Base-by-base conservation (phyloP, 1,284 basidiomycete species). In the Cystobasidium pallidum region DNA sequence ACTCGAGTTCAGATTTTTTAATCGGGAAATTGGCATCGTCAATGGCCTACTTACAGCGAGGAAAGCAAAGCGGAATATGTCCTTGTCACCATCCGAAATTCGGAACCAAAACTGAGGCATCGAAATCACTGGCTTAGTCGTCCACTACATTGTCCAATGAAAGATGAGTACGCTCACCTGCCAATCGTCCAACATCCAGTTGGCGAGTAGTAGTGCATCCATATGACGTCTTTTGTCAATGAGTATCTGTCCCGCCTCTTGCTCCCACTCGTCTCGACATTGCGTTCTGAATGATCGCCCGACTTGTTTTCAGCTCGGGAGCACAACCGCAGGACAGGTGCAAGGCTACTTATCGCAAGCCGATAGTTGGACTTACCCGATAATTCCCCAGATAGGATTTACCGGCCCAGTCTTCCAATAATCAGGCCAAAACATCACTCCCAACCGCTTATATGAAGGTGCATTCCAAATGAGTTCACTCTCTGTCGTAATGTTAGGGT, bases 31-130 rank as follows among this genome's bases (percentile, higher is more conserved):
- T 26, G 6, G 1, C 26, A 43, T 10, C 10, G 32, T 17, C 49
- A 21, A 15, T 57, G 10, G 10, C 45, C 19, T 26, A 39, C 66
- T 64, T 21, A 63, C 52, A n/a, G 68, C 61, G 15, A 72, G 45
- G 58, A 67, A 70, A 21, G 71, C 76, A 51, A 66, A 85, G 41
- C 84, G 79, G 78, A 84, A 84, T 26, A 84, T 80, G 72, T 85
- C 84, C 77, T 84, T 84, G 67, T 84, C 83, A 32, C 83, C 84
- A 74, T 84, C 83, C 4, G 82, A 82, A 70, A 83, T 82, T 64
- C 78, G 79, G 79, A 83, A 84, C 81, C 83, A 84, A 76, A 81
- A 79, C 52, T 73, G 17, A 11, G 24, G 26, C n/a, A 11, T 28
- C 3, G 28, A 4, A 39, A 39, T 39, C 36, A 13, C 36, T 13